Evolutionary conservation across 75 land plant genomes (phyloP).

Genomic region (Chamaecyparis obtusa): DNA sequence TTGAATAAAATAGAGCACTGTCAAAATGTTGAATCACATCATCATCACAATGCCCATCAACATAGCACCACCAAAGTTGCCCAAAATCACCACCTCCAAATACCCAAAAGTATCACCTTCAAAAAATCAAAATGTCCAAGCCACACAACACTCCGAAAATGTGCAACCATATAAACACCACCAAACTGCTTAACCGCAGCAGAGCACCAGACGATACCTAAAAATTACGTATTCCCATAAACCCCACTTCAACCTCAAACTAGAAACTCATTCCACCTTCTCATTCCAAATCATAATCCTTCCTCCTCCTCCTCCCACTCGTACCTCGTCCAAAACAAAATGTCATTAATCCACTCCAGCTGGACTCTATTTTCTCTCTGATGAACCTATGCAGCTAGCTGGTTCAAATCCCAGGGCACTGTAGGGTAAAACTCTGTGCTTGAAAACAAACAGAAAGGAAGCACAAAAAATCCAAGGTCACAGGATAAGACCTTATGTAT

Average conservation of each 20-base stretch:
- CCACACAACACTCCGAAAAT: not conserved
- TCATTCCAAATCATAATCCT: not conserved
- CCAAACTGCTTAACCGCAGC: not conserved
- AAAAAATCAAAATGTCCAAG: not conserved
- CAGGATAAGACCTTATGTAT: not conserved
- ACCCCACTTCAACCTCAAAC: slow-evolving; percentile 3
- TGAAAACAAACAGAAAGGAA: not conserved
- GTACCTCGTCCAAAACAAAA: not conserved
- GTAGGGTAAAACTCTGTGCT: not conserved
- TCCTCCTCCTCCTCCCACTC: not conserved
- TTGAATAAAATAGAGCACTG: not conserved
- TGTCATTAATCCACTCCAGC: not conserved
- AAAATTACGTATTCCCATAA: not conserved
- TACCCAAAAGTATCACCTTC: not conserved
- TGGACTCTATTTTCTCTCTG: not conserved
- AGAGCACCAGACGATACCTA: not conserved
- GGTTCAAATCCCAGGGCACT: not conserved
- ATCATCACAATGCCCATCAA: not conserved
- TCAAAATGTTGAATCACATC: not conserved
- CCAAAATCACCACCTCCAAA: not conserved
- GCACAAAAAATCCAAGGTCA: not conserved
- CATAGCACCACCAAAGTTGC: not conserved
- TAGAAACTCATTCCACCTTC: not conserved
- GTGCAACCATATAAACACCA: not conserved
- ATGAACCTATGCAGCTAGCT: not conserved